These are phyloP conservation scores for Paraphoma chrysanthemicola DNA, from an alignment of 2,329 filamentous ascomycete genomes.

Conservation along the genomic window DNA sequence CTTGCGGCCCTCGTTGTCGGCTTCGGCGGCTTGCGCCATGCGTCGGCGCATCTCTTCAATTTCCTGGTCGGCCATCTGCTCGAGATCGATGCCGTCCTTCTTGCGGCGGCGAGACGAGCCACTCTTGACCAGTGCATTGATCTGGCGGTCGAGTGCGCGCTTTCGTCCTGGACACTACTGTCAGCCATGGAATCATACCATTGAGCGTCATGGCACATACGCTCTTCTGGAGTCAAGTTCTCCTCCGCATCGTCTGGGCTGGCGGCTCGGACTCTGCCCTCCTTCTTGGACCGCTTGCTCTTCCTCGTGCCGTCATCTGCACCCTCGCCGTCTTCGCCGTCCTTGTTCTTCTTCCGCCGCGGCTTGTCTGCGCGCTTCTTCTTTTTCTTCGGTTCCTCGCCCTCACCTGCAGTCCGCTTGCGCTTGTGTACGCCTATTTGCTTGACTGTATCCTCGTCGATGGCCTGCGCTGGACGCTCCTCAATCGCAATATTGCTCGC, in stretches of 20 bases:
- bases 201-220: conserved; percentile 54
- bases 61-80: conserved; percentile 87
- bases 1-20: conserved; percentile 82
- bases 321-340: conserved; percentile 54
- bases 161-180: conserved; percentile 63
- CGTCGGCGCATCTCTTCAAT: conserved; percentile 85
- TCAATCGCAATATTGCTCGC: conserved; percentile 66
- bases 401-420: conserved; percentile 67
- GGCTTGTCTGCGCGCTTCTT: conserved; percentile 67
- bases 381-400: conserved; percentile 71
- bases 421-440: conserved; percentile 69
- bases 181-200: conserved; percentile 15
- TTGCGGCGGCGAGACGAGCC: conserved; percentile 75
- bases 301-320: conserved; percentile 63
- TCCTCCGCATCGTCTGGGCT: conserved; percentile 73
- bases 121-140: conserved; percentile 88
- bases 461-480: conserved; percentile 63
- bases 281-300: conserved; percentile 55
- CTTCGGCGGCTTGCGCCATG: conserved; percentile 90
- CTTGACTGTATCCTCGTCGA: conserved; percentile 68
- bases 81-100: conserved; percentile 90
- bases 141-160: conserved; percentile 82
- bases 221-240: conserved; percentile 81
- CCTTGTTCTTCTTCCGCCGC: conserved; percentile 58
- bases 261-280: conserved; percentile 43